Conservation (phyloP, 2,329 filamentous ascomycete species). For the Zelopaecilomyces penicillatus region DNA sequence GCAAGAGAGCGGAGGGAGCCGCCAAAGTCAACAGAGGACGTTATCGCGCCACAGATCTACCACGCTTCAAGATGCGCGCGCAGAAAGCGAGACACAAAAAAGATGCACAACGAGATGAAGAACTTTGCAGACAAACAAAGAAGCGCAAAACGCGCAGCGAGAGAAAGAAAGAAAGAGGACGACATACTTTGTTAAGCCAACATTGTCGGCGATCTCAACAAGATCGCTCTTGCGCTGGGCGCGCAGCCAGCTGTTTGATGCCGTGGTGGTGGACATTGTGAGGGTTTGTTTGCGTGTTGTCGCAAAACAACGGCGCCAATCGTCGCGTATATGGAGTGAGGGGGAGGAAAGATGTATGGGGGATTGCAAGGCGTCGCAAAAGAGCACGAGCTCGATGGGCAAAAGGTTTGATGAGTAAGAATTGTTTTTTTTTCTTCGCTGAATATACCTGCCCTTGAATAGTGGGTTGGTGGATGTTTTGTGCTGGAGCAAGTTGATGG, state of each 20-base stretch:
- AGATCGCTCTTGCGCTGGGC: slow-evolving; percentile 78
- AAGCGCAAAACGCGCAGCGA: neutral
- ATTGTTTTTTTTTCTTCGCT: no score
- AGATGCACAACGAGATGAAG: neutral
- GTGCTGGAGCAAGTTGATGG: no score
- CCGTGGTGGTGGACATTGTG: slow-evolving; percentile 19
- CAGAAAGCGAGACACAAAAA: neutral
- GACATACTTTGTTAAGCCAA: slow-evolving; percentile 66
- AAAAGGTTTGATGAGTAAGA: no score
- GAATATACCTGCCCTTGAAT: no score
- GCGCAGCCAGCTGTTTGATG: slow-evolving; percentile 61
- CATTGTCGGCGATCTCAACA: slow-evolving; percentile 60
- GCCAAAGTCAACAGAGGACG: slow-evolving; percentile 4
- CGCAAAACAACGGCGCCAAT: no score
- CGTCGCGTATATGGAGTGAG: no score
- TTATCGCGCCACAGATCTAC: neutral
- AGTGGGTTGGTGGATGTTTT: no score
- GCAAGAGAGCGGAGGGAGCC: no score
- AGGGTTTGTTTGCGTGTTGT: neutral
- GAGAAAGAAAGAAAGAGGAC: slow-evolving; percentile 5
- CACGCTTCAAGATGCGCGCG: neutral
- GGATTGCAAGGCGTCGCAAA: no score
- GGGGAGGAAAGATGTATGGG: no score
- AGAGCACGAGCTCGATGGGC: no score
- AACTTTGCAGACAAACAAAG: neutral